Evolutionary conservation across 352 stramenopile genomes (phyloP).

Genomic region (Thalassiosira hispida): DNA sequence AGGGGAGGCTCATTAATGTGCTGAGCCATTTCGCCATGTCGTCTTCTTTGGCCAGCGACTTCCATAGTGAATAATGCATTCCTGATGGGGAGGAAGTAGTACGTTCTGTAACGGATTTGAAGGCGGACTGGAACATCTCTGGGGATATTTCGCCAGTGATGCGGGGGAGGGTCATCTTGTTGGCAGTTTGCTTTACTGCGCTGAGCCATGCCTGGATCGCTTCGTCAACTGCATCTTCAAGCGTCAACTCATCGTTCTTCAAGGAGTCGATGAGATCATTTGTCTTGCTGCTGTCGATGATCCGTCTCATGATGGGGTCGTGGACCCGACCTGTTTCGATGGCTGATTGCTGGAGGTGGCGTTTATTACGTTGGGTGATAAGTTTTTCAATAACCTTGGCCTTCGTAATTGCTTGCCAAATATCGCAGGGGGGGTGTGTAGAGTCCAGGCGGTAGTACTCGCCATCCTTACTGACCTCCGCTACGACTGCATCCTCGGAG

Average conservation of each 20-base stretch:
- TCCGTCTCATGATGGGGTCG: slow-evolving; percentile 14
- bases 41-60: background rate
- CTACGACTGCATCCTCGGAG: background rate
- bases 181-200: background rate
- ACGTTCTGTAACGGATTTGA: background rate
- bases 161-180: background rate
- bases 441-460: background rate
- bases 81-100: background rate
- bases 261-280: slow-evolving; percentile 12
- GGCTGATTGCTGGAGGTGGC: background rate
- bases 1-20: background rate
- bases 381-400: background rate
- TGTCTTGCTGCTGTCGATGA: background rate
- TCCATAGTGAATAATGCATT: background rate
- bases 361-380: background rate
- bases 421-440: background rate
- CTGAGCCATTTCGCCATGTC: background rate
- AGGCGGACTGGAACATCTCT: background rate
- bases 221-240: slow-evolving; percentile 4
- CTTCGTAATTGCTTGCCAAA: background rate
- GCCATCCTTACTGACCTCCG: no score
- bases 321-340: background rate
- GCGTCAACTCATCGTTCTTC: background rate
- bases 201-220: slow-evolving; percentile 4
- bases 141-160: background rate